Evolutionary conservation across 345 rosid genomes (phyloP).

Genomic region (Pistacia atlantica): DNA sequence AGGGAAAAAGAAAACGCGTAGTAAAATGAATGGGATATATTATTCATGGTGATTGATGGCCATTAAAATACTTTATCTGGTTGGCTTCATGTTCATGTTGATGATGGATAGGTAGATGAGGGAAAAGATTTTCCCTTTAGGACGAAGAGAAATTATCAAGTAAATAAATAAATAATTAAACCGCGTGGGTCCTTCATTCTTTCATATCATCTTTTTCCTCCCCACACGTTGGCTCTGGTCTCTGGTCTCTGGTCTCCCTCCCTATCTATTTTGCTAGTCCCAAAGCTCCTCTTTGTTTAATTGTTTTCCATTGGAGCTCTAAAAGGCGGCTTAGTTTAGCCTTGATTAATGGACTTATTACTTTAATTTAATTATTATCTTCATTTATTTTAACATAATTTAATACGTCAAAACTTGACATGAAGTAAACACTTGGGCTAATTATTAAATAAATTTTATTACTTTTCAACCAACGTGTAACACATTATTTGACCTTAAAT

Average conservation of each 20-base stretch:
- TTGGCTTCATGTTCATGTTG: not conserved
- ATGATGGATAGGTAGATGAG: too few relatives aligned
- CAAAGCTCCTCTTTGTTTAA: not conserved
- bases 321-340: too few relatives aligned
- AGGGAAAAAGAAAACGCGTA: not conserved
- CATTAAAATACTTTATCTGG: not conserved
- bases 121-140: not conserved
- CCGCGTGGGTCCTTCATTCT: conserved; percentile 28
- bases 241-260: not conserved
- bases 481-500: not conserved
- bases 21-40: too few relatives aligned
- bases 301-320: too few relatives aligned
- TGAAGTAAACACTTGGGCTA: not conserved
- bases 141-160: not conserved
- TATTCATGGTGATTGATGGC: too few relatives aligned
- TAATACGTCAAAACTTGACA: too few relatives aligned
- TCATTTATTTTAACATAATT: too few relatives aligned
- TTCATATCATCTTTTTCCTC: not conserved
- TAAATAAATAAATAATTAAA: not conserved
- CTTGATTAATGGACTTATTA: not conserved
- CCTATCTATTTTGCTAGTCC: not conserved
- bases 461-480: not conserved
- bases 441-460: too few relatives aligned
- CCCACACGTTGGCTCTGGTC: conserved; percentile 9
- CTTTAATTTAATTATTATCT: not conserved